Base-by-base conservation (phyloP, 768 basidiomycete genomes). In the Suillus plorans region DNA sequence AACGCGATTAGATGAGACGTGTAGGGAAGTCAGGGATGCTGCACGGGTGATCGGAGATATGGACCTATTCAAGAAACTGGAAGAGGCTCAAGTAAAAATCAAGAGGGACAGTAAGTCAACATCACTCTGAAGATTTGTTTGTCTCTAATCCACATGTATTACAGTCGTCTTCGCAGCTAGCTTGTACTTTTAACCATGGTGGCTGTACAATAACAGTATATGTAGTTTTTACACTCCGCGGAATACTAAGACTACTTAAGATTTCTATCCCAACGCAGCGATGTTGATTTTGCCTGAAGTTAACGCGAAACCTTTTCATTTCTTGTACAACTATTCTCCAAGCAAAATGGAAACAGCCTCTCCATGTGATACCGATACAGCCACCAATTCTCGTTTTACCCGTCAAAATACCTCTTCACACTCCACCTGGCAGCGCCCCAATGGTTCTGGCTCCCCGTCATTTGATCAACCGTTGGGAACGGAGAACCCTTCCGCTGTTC, bases 31-130 rank as follows among this genome's bases (percentile, higher is more conserved):
- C 6, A 79, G 97, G 70, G 97, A 99, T 76, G 97, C 97, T 3
- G 97, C 97, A 8, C 86, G 97, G 41, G 96, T 99, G 45, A 97
- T 99, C 61, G 97, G 97, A 3, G 97, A 99, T 76, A 90, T 91
- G 28, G 95, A 93, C 59, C 77, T 99, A 47, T 97, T 98, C 84
- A 92, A 91, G 77, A 99, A 99, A 76, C 97, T 99, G 95, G 97
- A 98, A 72, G 93, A 95, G 70, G 89, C 92, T 0, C 96, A 98
- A 72, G 85, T 87, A 47, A 91, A 90, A 76, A 98, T 99, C 69
- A 97, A 97, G 76, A 81, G 97, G 76, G 97, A 99, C 75, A 97
- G 95, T 95, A 76, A 83, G 95, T 87, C 39, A 18, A 20, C 4
- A 31, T 20, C 5, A 20, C 41, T 41, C 18, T 69, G 49, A 14